A percentile compares a stretch with the other conserved stretches of the same genome.
These are phyloP conservation scores for Candida loeiensis DNA, from an alignment of 805 yeast genomes.

Conservation along the genomic window DNA sequence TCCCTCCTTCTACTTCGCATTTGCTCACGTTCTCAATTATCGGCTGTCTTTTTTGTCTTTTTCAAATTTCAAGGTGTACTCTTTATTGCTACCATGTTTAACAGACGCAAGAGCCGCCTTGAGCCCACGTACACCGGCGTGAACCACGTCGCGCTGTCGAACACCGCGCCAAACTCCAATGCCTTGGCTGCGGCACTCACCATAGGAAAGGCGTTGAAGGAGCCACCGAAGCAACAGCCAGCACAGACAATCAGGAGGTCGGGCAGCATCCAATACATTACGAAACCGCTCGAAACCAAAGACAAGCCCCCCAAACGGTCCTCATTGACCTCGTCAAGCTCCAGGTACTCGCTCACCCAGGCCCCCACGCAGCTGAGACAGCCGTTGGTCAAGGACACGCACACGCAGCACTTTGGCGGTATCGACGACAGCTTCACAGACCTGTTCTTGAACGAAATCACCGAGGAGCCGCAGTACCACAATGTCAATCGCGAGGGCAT, in stretches of 20 bases:
- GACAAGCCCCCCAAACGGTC: constrained; percentile 2
- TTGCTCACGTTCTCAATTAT: too few species aligned
- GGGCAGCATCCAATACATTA: constrained; percentile 14
- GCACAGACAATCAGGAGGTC: constrained; percentile 8
- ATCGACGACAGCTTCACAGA: constrained; percentile 34
- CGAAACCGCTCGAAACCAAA: constrained; percentile 11
- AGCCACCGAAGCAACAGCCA: constrained; percentile 9
- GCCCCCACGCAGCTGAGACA: constrained; percentile 5
- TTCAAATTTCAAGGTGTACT: constrained; percentile 4
- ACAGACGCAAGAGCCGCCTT: constrained; percentile 31
- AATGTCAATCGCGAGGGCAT: constrained; percentile 30
- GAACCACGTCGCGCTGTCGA: constrained; percentile 31
- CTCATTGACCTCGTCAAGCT: neutral
- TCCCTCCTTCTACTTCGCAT: too few species aligned
- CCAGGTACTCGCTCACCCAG: constrained; percentile 1
- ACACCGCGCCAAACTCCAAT: constrained; percentile 33
- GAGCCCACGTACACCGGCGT: constrained; percentile 43
- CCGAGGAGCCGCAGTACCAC: constrained; percentile 24
- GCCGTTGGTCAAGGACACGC: constrained; percentile 7
- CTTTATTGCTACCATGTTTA: constrained; percentile 18
- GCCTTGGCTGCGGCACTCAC: constrained; percentile 46
- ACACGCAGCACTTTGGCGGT: constrained; percentile 8
- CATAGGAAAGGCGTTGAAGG: constrained; percentile 33
- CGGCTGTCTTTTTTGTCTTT: neutral
- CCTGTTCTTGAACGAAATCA: constrained; percentile 29